Conservation (phyloP, 2,329 filamentous ascomycete species). For the Aspergillus sergii region DNA sequence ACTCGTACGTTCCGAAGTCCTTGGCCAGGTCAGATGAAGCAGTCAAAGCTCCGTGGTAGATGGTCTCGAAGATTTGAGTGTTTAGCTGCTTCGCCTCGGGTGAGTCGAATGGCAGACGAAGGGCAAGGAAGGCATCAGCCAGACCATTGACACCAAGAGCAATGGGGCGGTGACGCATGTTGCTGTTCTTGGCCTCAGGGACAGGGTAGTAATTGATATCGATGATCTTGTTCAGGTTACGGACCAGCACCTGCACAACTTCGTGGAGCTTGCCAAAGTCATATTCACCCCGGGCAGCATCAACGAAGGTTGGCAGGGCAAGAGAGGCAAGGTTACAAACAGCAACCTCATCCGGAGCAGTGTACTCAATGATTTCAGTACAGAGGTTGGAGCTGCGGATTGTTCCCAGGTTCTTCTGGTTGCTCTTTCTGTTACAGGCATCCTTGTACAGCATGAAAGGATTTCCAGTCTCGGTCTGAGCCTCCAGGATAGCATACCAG, state of each 20-base stretch:
- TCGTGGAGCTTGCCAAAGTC: conserved; percentile 98
- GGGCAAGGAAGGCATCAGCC: conserved; percentile 94
- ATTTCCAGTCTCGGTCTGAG: conserved; percentile 98
- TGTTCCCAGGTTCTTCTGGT: conserved; percentile 99
- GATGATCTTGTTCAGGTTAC: conserved; percentile 97
- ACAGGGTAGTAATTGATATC: conserved; percentile 99
- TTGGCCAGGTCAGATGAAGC: conserved; percentile 85
- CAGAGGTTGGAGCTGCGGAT: conserved; percentile 98
- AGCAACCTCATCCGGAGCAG: conserved; percentile 93
- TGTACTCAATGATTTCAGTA: conserved; percentile 99
- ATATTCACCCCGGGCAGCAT: conserved; percentile 80
- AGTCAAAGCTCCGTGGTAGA: conserved; percentile 93
- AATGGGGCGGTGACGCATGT: conserved; percentile 94
- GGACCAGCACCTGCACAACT: conserved; percentile 86
- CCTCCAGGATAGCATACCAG: conserved; percentile 97
- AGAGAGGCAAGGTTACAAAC: conserved; percentile 97
- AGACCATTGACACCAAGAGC: conserved; percentile 97
- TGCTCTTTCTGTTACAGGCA: conserved; percentile 97
- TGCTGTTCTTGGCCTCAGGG: conserved; percentile 87
- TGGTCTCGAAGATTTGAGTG: conserved; percentile 98
- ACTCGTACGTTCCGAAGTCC: conserved; percentile 79
- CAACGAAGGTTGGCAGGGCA: conserved; percentile 86
- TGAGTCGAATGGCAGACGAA: conserved; percentile 96
- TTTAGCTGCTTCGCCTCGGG: conserved; percentile 91
- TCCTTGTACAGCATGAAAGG: conserved; percentile 99